Percentiles rank a stretch among this genome's conserved stretches.
These are phyloP conservation scores for Calcarisporium arbuscula DNA, from an alignment of 2,329 filamentous ascomycete species.

Conservation along the genomic window DNA sequence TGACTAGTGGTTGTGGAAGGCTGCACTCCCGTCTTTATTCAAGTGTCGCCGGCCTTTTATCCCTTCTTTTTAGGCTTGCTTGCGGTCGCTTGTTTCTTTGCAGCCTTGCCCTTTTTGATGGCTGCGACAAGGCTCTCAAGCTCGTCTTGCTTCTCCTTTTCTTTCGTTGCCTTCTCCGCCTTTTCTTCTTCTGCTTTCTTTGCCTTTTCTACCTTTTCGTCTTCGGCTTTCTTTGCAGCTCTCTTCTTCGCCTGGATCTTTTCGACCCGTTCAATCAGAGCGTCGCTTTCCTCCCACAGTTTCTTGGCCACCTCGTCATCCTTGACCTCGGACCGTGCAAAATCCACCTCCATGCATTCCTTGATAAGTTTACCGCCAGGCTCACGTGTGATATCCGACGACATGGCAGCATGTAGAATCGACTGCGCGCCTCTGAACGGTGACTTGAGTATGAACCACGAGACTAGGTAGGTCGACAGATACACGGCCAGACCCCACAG, in stretches of 20 bases:
- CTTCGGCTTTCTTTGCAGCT: slow-evolving; percentile 32
- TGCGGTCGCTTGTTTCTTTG: too few species aligned
- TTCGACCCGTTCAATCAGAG: slow-evolving; percentile 73
- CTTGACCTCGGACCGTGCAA: slow-evolving; percentile 64
- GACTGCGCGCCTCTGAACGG: slow-evolving; percentile 79
- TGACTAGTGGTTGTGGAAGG: too few species aligned
- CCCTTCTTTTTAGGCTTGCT: too few species aligned
- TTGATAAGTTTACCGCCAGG: slow-evolving; percentile 71
- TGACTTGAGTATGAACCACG: slow-evolving; percentile 86
- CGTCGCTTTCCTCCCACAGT: slow-evolving; percentile 85
- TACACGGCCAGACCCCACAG: slow-evolving; percentile 75
- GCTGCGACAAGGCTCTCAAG: slow-evolving; percentile 8
- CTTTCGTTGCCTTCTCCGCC: slow-evolving; percentile 31
- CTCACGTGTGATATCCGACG: slow-evolving; percentile 59
- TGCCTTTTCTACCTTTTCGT: slow-evolving; percentile 24
- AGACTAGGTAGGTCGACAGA: slow-evolving; percentile 68
- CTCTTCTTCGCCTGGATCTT: slow-evolving; percentile 63
- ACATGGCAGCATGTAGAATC: slow-evolving; percentile 80
- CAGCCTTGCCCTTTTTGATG: slow-evolving; percentile 11
- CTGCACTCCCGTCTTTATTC: too few species aligned
- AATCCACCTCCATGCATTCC: slow-evolving; percentile 75
- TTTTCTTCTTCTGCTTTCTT: slow-evolving; percentile 27
- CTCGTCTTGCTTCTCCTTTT: slow-evolving; percentile 26
- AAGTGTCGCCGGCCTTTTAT: too few species aligned
- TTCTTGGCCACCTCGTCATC: slow-evolving; percentile 77